Percentiles rank a stretch among this genome's conserved stretches.
phyloP scores from a whole-genome alignment of 306 rosid genomes.

The Acacia crassicarpa region DNA sequence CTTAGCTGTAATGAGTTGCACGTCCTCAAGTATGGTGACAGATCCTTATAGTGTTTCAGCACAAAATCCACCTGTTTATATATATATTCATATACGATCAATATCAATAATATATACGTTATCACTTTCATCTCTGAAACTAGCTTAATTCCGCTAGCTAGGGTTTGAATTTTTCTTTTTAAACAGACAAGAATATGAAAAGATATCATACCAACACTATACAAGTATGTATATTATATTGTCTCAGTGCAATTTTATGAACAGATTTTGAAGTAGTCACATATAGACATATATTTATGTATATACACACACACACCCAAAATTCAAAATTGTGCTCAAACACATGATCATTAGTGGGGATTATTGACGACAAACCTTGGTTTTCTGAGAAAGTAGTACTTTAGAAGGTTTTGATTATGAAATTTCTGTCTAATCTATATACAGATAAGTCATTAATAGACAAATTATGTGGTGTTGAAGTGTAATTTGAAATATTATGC shows the following conservation, averaged over 20 bases:
- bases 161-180: background rate
- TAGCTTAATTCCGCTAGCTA: background rate
- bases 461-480: background rate
- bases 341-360: background rate
- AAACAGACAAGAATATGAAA: background rate
- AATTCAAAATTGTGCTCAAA: background rate
- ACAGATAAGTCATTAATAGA: background rate
- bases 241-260: background rate
- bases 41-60: constrained; percentile 69
- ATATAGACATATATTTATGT: no score
- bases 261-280: background rate
- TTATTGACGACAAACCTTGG: background rate
- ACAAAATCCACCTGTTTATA: constrained; percentile 77
- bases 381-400: background rate
- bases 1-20: constrained; percentile 73
- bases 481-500: background rate
- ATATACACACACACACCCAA: background rate
- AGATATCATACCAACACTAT: background rate
- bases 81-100: constrained; percentile 15
- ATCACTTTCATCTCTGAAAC: background rate
- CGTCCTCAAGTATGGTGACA: constrained; percentile 63
- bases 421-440: background rate
- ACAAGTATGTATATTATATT: background rate
- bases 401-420: background rate
- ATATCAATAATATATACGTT: background rate